phyloP scores from a whole-genome alignment of 1,139 yeast species.

The Kluyveromyces sp. region DNA sequence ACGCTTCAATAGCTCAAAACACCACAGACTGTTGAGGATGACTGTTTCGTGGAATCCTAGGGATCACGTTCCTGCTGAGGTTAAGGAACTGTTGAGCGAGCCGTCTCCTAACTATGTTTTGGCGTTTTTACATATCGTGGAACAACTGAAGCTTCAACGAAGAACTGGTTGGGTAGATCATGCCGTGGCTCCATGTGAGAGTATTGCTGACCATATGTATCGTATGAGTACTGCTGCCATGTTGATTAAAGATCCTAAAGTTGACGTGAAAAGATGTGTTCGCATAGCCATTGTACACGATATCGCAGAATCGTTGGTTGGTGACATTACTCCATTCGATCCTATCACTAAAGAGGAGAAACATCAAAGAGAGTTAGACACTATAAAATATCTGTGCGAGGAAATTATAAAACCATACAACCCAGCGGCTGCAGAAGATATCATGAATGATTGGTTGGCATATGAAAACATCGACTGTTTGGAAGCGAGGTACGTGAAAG shows the following conservation, averaged over 20 bases:
- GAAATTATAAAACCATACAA: slow-evolving; percentile 57
- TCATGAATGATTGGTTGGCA: slow-evolving; percentile 76
- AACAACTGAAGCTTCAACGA: slow-evolving; percentile 67
- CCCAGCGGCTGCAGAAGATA: slow-evolving; percentile 53
- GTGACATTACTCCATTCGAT: slow-evolving; percentile 89
- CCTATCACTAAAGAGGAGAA: slow-evolving; percentile 63
- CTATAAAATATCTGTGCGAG: slow-evolving; percentile 61
- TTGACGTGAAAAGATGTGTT: slow-evolving; percentile 55
- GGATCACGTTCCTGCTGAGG: slow-evolving; percentile 26
- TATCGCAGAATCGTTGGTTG: slow-evolving; percentile 88
- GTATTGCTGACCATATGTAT: slow-evolving; percentile 94
- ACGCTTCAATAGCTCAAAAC: background rate
- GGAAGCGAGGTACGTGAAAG: slow-evolving; percentile 89
- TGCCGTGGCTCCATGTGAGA: slow-evolving; percentile 54
- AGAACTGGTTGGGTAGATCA: slow-evolving; percentile 94
- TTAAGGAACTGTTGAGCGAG: slow-evolving; percentile 17
- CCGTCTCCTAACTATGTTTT: slow-evolving; percentile 43
- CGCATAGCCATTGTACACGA: slow-evolving; percentile 89
- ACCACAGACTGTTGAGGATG: slow-evolving; percentile 2
- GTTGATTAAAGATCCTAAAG: slow-evolving; percentile 50
- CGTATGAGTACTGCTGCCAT: slow-evolving; percentile 84
- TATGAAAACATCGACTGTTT: slow-evolving; percentile 76
- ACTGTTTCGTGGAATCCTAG: slow-evolving; percentile 26
- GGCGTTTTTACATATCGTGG: slow-evolving; percentile 70
- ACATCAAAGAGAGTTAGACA: slow-evolving; percentile 70